Evolutionary conservation across 345 rosid species (phyloP).

Genomic region (Aegle marmelos): DNA sequence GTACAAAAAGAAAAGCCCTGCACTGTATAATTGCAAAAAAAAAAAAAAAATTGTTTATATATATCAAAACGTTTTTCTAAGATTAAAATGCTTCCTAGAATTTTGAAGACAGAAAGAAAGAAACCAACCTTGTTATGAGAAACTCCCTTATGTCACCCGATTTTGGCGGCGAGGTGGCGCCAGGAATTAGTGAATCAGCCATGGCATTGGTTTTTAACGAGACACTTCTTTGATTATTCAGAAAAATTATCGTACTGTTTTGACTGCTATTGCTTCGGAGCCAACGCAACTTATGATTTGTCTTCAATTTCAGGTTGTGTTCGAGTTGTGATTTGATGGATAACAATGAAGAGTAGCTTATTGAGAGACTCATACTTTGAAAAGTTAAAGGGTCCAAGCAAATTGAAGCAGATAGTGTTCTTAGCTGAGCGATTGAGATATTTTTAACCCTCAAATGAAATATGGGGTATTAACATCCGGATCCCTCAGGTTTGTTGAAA

Average conservation of each 20-base stretch:
- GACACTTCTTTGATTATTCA: neutral
- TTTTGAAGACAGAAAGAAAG: neutral
- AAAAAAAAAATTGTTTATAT: too few relatives aligned
- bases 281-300: neutral
- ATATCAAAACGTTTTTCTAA: too few relatives aligned
- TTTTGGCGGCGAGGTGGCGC: constrained; percentile 23
- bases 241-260: neutral
- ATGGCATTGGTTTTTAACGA: constrained; percentile 16
- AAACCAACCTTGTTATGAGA: constrained; percentile 37
- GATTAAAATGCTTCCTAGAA: neutral
- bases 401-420: too few relatives aligned
- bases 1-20: constrained; percentile 32
- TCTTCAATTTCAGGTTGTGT: neutral
- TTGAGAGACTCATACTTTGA: neutral
- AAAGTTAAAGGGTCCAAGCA: neutral
- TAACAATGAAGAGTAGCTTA: constrained; percentile 6
- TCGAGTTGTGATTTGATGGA: constrained; percentile 10
- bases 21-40: constrained; percentile 21
- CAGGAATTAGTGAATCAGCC: constrained; percentile 13
- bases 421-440: too few relatives aligned
- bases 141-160: constrained; percentile 35
- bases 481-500: too few relatives aligned
- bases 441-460: too few relatives aligned
- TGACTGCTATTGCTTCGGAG: neutral
- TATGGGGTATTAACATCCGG: too few relatives aligned